A percentile compares a stretch with the other conserved stretches of the same genome.
Evolutionary conservation across 225 moss, liverwort and hornwort species (phyloP).

Genomic region (Rhytidiadelphus loreus): DNA sequence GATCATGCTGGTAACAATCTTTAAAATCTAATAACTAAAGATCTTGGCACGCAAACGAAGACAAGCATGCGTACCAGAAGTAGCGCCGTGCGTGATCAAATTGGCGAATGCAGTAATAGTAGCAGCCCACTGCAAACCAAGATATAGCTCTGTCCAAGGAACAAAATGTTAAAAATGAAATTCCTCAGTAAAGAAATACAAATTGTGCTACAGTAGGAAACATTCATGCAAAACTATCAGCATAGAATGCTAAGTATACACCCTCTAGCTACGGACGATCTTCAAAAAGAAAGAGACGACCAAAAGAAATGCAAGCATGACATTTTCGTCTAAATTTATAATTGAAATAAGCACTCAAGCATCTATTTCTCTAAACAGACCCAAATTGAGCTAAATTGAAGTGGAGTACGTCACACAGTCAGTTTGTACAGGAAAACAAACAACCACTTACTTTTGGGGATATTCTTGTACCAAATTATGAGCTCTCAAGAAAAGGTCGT

Average conservation of each 20-base stretch:
- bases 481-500: slow-evolving; percentile 88
- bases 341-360: neutral
- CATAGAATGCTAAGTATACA: neutral
- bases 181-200: neutral
- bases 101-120: slow-evolving; percentile 95
- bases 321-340: neutral
- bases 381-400: neutral
- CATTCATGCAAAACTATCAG: neutral
- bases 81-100: slow-evolving; percentile 95
- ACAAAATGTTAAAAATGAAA: neutral
- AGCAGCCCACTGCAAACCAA: slow-evolving; percentile 99
- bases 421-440: neutral
- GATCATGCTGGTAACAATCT: neutral
- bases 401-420: neutral
- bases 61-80: slow-evolving; percentile 43
- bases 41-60: neutral
- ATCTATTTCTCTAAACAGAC: neutral
- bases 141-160: slow-evolving; percentile 65
- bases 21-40: neutral
- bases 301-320: neutral
- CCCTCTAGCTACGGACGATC: neutral
- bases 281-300: neutral
- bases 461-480: slow-evolving; percentile 98
- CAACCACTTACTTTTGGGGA: slow-evolving; percentile 45
- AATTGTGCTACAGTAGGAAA: neutral